Base-by-base conservation (phyloP, 164 flowering plant genomes). In the Liriodendron chinense region DNA sequence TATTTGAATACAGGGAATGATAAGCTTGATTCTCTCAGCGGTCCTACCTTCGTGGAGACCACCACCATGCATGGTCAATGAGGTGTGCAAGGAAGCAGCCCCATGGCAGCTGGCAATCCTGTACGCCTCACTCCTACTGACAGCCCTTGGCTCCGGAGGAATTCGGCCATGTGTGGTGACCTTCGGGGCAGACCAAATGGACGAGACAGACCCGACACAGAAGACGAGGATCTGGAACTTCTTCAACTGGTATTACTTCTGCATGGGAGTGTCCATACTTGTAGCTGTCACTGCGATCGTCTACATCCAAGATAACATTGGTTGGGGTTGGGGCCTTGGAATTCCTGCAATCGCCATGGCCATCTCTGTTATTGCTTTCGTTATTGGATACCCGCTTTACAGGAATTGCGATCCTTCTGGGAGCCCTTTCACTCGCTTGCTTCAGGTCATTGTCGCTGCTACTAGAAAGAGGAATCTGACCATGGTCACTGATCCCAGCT, bases 271-370 rank as follows among this genome's bases (percentile, higher is more conserved):
- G 4, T 75, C 81, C 16, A 87, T 91, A 1, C 84, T 93, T 1
- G 82, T 93, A 22, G 93, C 96, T 0, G 94, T 92, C 34, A 93
- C 98, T 1, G 92, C 92, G 47, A 75, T 93, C 28, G 98, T 93
- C 5, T 93, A 92, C 64, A 76, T 92, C 20, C 98, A 93, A 76
- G 98, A 93, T 50, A 84, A 87, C 50, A 65, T 93, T 7, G 98
- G 98, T n/a, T 91, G 98, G 96, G 94, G 98, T 0, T 88, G 89
- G 92, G 98, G 96, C 0, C 85, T 92, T 21, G 98, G 96, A 1
- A 81, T 92, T 4, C 96, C 96, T 0, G 78, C 94, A 49, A 28
- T 83, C 7, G 80, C 86, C 5, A 92, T 93, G 94, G 83, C 82
- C 16, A 48, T 93, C 1, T 90, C 98, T 9, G 79, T 92, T 3